phyloP scores from a whole-genome alignment of 2,329 filamentous ascomycete species.

The Paradendryphiella salina region DNA sequence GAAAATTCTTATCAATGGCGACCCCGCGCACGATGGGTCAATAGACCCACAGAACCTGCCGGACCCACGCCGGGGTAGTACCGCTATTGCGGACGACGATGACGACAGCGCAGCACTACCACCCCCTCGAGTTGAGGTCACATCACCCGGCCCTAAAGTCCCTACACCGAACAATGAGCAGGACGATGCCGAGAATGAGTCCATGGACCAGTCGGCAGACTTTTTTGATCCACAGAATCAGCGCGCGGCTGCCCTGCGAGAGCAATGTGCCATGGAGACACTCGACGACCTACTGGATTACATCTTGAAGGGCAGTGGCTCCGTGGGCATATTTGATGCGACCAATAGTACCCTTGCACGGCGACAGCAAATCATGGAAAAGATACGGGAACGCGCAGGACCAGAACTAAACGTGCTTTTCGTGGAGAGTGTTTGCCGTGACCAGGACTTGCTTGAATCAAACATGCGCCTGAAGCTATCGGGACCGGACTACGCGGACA shows the following conservation, averaged over 20 bases:
- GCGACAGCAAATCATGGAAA: conserved; percentile 79
- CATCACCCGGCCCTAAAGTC: conserved; percentile 38
- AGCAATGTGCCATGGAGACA: conserved; percentile 90
- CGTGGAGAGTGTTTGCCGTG: conserved; percentile 90
- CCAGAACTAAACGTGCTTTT: conserved; percentile 88
- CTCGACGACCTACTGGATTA: conserved; percentile 91
- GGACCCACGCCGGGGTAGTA: conserved; percentile 33
- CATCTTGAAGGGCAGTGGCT: conserved; percentile 77
- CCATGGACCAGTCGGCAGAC: conserved; percentile 82
- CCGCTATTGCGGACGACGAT: conserved; percentile 29
- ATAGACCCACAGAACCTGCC: conserved; percentile 41
- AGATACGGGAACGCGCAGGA: conserved; percentile 79
- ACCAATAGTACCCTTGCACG: conserved; percentile 94
- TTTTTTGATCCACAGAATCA: conserved; percentile 94
- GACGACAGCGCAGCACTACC: conserved; percentile 11
- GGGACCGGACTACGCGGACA: conserved; percentile 92
- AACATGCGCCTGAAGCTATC: conserved; percentile 98
- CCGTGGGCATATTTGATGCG: conserved; percentile 93
- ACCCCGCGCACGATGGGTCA: conserved; percentile 47
- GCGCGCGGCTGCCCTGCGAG: conserved; percentile 77
- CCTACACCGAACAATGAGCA: conserved; percentile 25
- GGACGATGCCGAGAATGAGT: conserved; percentile 49
- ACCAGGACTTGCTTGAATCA: conserved; percentile 80
- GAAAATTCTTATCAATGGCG: conserved; percentile 63
- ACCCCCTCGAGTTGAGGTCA: conserved; percentile 41